Evolutionary conservation across 768 basidiomycete species (phyloP).

Genomic region (Tubosaeta sp.): DNA sequence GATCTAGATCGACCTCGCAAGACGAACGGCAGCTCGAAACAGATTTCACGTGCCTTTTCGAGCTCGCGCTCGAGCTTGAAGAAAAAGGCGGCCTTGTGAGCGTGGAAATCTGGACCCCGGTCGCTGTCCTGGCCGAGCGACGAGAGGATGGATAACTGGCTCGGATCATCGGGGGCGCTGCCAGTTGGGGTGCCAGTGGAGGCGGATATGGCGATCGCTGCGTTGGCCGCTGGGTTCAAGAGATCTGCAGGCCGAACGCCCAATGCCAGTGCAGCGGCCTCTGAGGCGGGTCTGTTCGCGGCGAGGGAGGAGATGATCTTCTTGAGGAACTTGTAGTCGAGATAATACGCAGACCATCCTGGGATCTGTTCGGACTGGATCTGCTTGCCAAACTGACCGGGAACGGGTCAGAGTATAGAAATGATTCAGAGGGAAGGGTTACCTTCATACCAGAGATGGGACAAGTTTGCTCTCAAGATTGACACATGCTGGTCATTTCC

Average conservation of each 20-base stretch:
- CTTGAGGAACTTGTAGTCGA: slow-evolving; percentile 98
- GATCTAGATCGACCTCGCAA: slow-evolving; percentile 53
- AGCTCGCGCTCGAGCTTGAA: slow-evolving; percentile 97
- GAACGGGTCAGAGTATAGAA: not conserved
- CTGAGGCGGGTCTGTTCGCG: slow-evolving; percentile 84
- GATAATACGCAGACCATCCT: slow-evolving; percentile 93
- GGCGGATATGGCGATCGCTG: slow-evolving; percentile 28
- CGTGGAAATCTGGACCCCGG: slow-evolving; percentile 82
- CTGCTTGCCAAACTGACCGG: slow-evolving; percentile 91
- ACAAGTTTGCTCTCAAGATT: slow-evolving; percentile 9
- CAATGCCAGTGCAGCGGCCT: slow-evolving; percentile 81
- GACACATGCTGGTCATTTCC: slow-evolving; percentile 22
- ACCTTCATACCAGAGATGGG: slow-evolving; percentile 30
- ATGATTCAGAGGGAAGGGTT: slow-evolving; percentile 1
- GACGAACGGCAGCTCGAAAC: slow-evolving; percentile 2
- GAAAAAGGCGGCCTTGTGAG: slow-evolving; percentile 97
- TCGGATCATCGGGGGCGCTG: slow-evolving; percentile 37
- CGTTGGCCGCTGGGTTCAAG: slow-evolving; percentile 32
- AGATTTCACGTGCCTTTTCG: slow-evolving; percentile 69
- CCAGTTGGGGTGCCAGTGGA: slow-evolving; percentile 9
- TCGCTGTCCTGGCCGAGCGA: slow-evolving; percentile 62
- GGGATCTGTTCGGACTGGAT: slow-evolving; percentile 95
- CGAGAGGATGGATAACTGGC: slow-evolving; percentile 56
- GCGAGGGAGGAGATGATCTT: slow-evolving; percentile 97
- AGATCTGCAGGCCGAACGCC: slow-evolving; percentile 71